These are phyloP conservation scores for Stipa capillata DNA, from an alignment of 176 grass and related monocot species.

Conservation along the genomic window DNA sequence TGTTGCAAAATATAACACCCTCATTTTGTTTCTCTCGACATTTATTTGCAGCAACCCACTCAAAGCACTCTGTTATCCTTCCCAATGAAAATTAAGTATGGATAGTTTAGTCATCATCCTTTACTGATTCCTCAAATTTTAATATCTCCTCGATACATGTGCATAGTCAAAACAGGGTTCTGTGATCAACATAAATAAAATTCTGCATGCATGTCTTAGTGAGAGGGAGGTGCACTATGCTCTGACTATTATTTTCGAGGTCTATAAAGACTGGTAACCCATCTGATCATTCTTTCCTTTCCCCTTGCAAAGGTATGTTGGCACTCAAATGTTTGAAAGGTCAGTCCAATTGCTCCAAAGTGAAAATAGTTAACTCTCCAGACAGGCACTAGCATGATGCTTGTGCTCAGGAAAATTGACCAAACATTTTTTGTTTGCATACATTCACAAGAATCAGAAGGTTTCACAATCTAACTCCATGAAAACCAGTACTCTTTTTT, in stretches of 20 bases:
- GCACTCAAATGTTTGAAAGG: neutral
- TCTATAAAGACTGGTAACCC: neutral
- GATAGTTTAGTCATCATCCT: neutral
- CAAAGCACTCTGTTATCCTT: neutral
- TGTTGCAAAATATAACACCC: neutral
- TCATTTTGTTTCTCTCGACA: neutral
- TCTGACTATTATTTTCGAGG: neutral
- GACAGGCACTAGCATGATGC: neutral
- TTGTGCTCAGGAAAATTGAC: neutral
- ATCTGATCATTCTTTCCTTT: neutral
- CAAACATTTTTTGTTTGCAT: neutral
- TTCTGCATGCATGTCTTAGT: neutral
- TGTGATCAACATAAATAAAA: neutral
- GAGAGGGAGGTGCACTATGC: conserved; percentile 8
- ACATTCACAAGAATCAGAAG: neutral
- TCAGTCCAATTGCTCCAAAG: neutral
- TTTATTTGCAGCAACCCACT: neutral
- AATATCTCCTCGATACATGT: neutral
- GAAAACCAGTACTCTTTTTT: neutral
- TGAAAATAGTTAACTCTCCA: neutral
- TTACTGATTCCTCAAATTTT: neutral
- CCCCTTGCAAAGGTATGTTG: neutral
- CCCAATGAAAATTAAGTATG: neutral
- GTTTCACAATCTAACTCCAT: neutral
- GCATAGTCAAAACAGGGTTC: neutral